phyloP scores from a whole-genome alignment of 1,139 yeast genomes.

The Yamadazyma pseudoaaseri region DNA sequence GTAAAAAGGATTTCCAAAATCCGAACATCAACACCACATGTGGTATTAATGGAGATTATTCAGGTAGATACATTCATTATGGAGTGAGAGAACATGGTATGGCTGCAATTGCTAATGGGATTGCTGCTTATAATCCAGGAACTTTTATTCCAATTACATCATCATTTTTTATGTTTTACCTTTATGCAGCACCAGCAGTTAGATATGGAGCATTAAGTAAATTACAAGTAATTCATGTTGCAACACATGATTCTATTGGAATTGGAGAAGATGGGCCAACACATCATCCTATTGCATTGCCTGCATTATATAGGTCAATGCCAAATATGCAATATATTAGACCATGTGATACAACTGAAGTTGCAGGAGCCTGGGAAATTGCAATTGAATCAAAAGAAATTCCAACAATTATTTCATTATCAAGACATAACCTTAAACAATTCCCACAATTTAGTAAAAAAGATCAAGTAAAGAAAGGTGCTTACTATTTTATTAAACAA shows the following conservation, averaged over 20 bases:
- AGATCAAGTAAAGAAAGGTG: constrained; percentile 23
- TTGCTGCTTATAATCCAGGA: constrained; percentile 31
- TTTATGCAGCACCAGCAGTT: constrained; percentile 37
- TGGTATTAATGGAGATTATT: constrained; percentile 24
- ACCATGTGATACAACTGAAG: constrained; percentile 28
- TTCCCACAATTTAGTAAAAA: constrained; percentile 20
- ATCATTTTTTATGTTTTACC: constrained; percentile 34
- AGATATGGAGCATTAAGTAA: constrained; percentile 31
- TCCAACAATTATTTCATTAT: constrained; percentile 17
- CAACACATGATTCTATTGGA: constrained; percentile 39
- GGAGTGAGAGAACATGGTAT: constrained; percentile 38
- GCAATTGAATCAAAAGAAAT: constrained; percentile 20
- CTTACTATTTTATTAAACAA: constrained; percentile 21
- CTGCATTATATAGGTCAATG: constrained; percentile 30
- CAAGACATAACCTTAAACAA: constrained; percentile 24
- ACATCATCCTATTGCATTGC: constrained; percentile 34
- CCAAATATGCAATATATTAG: constrained; percentile 29
- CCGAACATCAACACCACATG: constrained; percentile 20
- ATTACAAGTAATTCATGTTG: constrained; percentile 32
- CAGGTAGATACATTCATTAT: constrained; percentile 28
- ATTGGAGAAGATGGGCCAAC: constrained; percentile 42
- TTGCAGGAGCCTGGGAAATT: constrained; percentile 27
- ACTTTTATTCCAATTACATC: constrained; percentile 35
- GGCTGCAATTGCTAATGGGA: constrained; percentile 36
- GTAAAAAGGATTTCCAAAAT: constrained; percentile 23